Conservation (phyloP, 2,329 filamentous ascomycete species). For the Aureobasidium sp. region DNA sequence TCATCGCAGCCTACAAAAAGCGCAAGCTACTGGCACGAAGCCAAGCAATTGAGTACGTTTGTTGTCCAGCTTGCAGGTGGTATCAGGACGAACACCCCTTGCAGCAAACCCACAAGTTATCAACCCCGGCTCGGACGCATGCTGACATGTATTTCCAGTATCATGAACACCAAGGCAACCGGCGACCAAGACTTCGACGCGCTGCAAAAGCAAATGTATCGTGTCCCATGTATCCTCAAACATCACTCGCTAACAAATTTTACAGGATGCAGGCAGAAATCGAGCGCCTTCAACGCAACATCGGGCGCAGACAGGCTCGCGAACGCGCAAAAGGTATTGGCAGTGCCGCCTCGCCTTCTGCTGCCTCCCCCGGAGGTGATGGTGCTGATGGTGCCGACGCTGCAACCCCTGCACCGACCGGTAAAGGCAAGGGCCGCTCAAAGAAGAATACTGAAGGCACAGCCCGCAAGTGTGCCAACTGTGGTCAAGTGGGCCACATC, state of each 20-base stretch:
- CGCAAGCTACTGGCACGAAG: constrained; percentile 65
- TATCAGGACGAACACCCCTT: too few relatives aligned
- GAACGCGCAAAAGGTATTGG: constrained; percentile 70
- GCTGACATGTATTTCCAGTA: constrained; percentile 34
- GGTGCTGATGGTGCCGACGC: constrained; percentile 30
- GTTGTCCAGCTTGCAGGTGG: neutral
- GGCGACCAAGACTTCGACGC: constrained; percentile 61
- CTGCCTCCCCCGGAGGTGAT: constrained; percentile 37
- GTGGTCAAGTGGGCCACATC: constrained; percentile 93
- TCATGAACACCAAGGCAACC: constrained; percentile 56
- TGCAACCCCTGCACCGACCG: constrained; percentile 17
- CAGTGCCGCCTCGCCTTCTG: constrained; percentile 39
- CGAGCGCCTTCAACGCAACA: constrained; percentile 80
- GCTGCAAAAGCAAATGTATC: constrained; percentile 52
- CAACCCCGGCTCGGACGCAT: neutral
- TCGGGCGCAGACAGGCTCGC: constrained; percentile 79
- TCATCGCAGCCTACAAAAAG: constrained; percentile 84
- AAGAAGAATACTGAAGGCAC: constrained; percentile 65
- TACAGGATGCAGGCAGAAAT: constrained; percentile 65
- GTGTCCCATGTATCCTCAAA: neutral
- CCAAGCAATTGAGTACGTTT: constrained; percentile 63
- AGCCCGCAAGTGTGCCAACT: constrained; percentile 90
- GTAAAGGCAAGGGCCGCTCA: constrained; percentile 37
- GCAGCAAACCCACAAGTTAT: neutral
- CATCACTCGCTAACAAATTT: constrained; percentile 20